Conservation (phyloP, 495 filamentous ascomycete species). For the Penicillium bialowiezense region DNA sequence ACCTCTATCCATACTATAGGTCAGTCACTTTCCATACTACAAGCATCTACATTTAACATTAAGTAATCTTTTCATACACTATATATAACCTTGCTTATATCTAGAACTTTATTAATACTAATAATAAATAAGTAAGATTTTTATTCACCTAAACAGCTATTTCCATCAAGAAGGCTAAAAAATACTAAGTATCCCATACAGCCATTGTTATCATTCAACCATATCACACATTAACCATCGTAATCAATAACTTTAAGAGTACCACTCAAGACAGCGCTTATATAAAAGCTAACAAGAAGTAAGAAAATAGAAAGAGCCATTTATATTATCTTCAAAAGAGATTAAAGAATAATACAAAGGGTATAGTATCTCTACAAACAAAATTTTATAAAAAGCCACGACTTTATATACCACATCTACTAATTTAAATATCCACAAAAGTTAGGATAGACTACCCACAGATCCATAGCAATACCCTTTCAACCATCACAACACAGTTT, state of each 20-base stretch:
- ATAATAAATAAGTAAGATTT: background rate
- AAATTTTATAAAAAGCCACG: background rate
- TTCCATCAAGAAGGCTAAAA: background rate
- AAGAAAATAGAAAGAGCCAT: background rate
- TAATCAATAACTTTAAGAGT: background rate
- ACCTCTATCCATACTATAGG: conserved; percentile 6
- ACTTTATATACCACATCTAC: background rate
- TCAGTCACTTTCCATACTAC: background rate
- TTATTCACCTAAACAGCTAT: background rate
- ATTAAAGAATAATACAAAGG: background rate
- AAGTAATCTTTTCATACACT: background rate
- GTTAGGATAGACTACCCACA: no score
- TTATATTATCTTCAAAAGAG: background rate
- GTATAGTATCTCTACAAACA: background rate
- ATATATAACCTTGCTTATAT: background rate
- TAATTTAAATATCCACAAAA: background rate
- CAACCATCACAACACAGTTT: background rate
- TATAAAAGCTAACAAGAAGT: background rate
- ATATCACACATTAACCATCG: conserved; percentile 1
- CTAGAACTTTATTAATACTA: background rate
- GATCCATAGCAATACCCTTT: background rate
- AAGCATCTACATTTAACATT: background rate
- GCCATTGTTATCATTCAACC: conserved; percentile 2
- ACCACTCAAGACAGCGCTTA: background rate
- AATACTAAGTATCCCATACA: background rate